phyloP scores from a whole-genome alignment of 495 filamentous ascomycete species.

The Tuber indicum region DNA sequence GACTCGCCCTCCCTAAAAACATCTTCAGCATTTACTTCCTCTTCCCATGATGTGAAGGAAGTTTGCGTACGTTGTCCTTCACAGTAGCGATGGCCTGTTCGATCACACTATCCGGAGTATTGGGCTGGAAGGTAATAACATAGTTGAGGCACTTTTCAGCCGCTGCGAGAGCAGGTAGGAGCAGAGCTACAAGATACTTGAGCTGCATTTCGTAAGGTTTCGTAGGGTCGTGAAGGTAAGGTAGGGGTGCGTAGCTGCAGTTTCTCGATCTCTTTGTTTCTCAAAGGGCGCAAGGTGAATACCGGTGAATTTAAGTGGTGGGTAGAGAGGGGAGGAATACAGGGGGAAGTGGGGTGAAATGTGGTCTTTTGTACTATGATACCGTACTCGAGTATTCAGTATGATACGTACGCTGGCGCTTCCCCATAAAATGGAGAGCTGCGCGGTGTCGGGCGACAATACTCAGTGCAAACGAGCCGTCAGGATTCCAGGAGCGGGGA shows the following conservation, averaged over 20 bases:
- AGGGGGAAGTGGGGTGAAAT: neutral
- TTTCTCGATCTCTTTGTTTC: neutral
- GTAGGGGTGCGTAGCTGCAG: neutral
- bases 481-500: slow-evolving; percentile 19
- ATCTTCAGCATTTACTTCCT: neutral
- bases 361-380: neutral
- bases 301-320: neutral
- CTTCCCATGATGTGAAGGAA: neutral
- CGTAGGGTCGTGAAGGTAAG: neutral
- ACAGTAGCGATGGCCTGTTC: slow-evolving; percentile 11
- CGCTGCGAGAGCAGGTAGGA: slow-evolving; percentile 13
- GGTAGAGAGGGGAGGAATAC: neutral
- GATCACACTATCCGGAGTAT: slow-evolving; percentile 13
- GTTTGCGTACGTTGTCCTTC: slow-evolving; percentile 9
- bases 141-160: slow-evolving; percentile 14
- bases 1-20: slow-evolving; percentile 15
- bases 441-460: neutral
- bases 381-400: no score
- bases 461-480: neutral
- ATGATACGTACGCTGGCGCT: neutral
- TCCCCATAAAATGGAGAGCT: neutral
- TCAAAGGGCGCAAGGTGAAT: neutral
- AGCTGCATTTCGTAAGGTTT: slow-evolving; percentile 18
- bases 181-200: slow-evolving; percentile 2
- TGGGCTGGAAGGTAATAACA: slow-evolving; percentile 15